Conservation (phyloP, 495 filamentous ascomycete genomes). For the Hypomontagnella submonticulosa region DNA sequence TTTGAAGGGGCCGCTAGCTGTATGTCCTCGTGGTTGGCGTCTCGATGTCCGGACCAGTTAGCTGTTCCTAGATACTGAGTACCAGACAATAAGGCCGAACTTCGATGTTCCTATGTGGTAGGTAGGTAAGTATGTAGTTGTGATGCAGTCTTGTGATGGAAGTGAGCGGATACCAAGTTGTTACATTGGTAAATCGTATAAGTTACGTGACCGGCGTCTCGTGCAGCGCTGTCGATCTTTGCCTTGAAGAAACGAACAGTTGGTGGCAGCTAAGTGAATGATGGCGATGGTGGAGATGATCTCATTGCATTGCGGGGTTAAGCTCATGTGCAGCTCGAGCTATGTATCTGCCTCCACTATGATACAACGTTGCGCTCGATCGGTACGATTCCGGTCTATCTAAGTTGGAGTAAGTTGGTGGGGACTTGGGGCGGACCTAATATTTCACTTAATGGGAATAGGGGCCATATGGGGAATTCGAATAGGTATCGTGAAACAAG, state of each 20-base stretch:
- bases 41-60: neutral
- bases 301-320: slow-evolving; percentile 37
- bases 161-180: neutral
- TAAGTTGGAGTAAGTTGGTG: slow-evolving; percentile 21
- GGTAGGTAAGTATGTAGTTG: slow-evolving; percentile 5
- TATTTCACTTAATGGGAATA: no score
- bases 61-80: neutral
- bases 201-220: slow-evolving; percentile 21
- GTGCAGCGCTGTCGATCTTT: slow-evolving; percentile 25
- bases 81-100: no score
- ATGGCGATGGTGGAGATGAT: slow-evolving; percentile 23
- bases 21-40: slow-evolving; percentile 16
- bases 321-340: neutral
- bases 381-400: slow-evolving; percentile 18
- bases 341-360: slow-evolving; percentile 15
- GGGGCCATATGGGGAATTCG: no score
- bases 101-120: neutral
- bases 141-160: slow-evolving; percentile 24
- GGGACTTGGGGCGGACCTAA: slow-evolving; percentile 1
- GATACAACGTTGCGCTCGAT: slow-evolving; percentile 28
- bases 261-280: slow-evolving; percentile 8
- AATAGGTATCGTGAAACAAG: no score
- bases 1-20: slow-evolving; percentile 9
- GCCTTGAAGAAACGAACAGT: slow-evolving; percentile 3
- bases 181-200: neutral